phyloP scores from a whole-genome alignment of 306 rosid genomes.

The Mimosa bimucronata region DNA sequence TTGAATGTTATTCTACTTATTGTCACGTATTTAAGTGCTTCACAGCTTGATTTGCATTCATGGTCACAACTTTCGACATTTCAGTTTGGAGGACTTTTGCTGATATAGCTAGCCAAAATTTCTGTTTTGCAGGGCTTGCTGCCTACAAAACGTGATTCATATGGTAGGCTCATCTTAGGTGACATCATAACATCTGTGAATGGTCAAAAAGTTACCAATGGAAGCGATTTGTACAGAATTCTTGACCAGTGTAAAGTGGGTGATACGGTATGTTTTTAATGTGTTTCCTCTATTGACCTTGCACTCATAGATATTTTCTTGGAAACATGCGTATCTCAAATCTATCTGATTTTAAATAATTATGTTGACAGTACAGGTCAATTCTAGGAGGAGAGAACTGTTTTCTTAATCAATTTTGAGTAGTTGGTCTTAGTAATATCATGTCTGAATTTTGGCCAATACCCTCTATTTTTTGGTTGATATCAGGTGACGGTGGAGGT shows the following conservation, averaged over 20 bases:
- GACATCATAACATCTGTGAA: constrained; percentile 94
- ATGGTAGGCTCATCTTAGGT: constrained; percentile 93
- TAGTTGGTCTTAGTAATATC: background rate
- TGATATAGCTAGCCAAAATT: constrained; percentile 26
- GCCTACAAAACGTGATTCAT: constrained; percentile 90
- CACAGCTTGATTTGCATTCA: constrained; percentile 19
- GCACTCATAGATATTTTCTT: background rate
- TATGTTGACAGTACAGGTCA: background rate
- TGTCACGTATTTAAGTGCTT: constrained; percentile 16
- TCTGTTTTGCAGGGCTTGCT: constrained; percentile 67
- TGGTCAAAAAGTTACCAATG: constrained; percentile 77
- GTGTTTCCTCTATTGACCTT: background rate
- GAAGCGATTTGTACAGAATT: constrained; percentile 97
- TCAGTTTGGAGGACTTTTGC: constrained; percentile 11
- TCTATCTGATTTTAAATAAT: background rate
- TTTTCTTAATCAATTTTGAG: no score
- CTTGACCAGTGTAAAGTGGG: constrained; percentile 96
- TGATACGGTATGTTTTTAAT: constrained; percentile 66
- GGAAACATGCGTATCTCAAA: background rate
- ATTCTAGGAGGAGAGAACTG: constrained; percentile 10
- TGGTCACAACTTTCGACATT: background rate
- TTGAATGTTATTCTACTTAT: background rate
- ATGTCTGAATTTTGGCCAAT: no score
- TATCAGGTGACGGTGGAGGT: constrained; percentile 88
- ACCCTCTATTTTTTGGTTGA: constrained; percentile 17